Evolutionary conservation across 352 stramenopile species (phyloP).

Genomic region (Globisporangium echinulatum): DNA sequence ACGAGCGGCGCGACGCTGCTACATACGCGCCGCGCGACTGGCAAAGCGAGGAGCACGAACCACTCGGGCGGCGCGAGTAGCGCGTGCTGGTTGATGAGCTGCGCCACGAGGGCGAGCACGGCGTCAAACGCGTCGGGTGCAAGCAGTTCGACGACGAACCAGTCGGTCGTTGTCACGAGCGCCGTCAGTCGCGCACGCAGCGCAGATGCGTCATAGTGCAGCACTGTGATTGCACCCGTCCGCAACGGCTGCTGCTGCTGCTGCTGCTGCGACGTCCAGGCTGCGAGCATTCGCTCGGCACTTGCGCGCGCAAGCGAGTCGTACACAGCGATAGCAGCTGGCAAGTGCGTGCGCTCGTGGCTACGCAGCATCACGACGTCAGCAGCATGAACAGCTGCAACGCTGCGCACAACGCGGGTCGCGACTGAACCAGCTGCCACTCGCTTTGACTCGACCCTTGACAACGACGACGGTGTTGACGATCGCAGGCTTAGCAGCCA

Average conservation of each 20-base stretch:
- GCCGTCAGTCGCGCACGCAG: slow-evolving; percentile 11
- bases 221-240: slow-evolving; percentile 1
- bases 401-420: no score
- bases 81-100: slow-evolving; percentile 46
- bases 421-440: no score
- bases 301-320: slow-evolving; percentile 2
- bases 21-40: slow-evolving; percentile 21
- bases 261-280: slow-evolving; percentile 1
- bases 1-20: slow-evolving; percentile 27
- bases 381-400: background rate
- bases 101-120: slow-evolving; percentile 32
- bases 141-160: slow-evolving; percentile 36
- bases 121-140: slow-evolving; percentile 20
- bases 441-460: no score
- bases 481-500: background rate
- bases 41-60: slow-evolving; percentile 30
- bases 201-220: slow-evolving; percentile 8
- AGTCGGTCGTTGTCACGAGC: slow-evolving; percentile 25
- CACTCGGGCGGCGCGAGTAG: slow-evolving; percentile 42
- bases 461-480: background rate
- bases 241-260: background rate
- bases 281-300: slow-evolving; percentile 3
- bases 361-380: background rate
- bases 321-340: slow-evolving; percentile 7
- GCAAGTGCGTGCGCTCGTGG: slow-evolving; percentile 5